Conservation (phyloP, 139 green algal species). For the Picochlorum costavermella region DNA sequence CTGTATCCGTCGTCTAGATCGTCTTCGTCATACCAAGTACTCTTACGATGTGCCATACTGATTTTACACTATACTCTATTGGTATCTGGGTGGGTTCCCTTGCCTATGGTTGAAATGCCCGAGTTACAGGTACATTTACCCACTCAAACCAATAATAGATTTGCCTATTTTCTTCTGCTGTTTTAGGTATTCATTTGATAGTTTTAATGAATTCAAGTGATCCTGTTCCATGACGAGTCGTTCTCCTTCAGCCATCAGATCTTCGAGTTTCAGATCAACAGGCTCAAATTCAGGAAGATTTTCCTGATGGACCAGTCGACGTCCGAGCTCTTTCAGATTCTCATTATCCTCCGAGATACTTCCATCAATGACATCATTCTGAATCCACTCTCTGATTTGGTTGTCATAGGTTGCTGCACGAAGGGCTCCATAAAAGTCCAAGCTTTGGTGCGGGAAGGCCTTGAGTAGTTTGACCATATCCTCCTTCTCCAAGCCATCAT, state of each 20-base stretch:
- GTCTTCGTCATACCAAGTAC: constrained; percentile 38
- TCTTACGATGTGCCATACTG: constrained; percentile 9
- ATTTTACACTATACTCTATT: not conserved
- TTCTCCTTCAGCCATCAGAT: constrained; percentile 51
- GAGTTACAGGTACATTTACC: constrained; percentile 5
- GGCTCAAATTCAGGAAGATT: constrained; percentile 51
- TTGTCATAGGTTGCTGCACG: constrained; percentile 65
- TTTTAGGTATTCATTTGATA: constrained; percentile 83
- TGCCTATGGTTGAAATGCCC: not conserved
- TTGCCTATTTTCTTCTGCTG: constrained; percentile 4
- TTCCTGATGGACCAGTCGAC: constrained; percentile 26
- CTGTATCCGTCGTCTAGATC: constrained; percentile 56
- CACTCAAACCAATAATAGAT: constrained; percentile 21
- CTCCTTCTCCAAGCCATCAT: constrained; percentile 56
- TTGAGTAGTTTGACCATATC: constrained; percentile 74
- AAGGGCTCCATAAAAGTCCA: constrained; percentile 85
- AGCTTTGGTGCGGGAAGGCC: constrained; percentile 58
- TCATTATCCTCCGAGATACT: constrained; percentile 33
- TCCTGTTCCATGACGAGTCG: constrained; percentile 87
- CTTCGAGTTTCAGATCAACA: constrained; percentile 37
- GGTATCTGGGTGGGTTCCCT: not conserved
- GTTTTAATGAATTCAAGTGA: constrained; percentile 92
- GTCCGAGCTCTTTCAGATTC: constrained; percentile 32
- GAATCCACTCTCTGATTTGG: constrained; percentile 70
- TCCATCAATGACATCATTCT: constrained; percentile 33